A percentile compares a stretch with the other conserved stretches of the same genome.
These are phyloP conservation scores for Exophiala sp. DNA, from an alignment of 2,329 filamentous ascomycete species.

Conservation along the genomic window DNA sequence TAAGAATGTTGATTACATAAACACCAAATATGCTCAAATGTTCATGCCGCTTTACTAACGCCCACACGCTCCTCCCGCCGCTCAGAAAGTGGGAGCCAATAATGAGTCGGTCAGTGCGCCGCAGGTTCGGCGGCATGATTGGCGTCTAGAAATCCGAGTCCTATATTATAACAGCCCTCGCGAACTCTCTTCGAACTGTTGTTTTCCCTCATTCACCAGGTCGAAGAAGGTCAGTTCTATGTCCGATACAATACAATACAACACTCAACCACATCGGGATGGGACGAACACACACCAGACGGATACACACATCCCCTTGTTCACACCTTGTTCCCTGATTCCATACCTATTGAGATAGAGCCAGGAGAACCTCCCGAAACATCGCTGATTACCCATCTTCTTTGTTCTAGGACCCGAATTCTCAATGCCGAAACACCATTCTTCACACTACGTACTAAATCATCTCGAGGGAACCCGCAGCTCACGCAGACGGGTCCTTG, in stretches of 20 bases:
- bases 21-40: too few relatives aligned
- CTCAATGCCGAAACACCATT: slow-evolving; percentile 25
- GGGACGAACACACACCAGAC: background rate
- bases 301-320: background rate
- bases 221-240: slow-evolving; percentile 2
- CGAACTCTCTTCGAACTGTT: background rate
- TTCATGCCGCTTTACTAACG: too few relatives aligned
- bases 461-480: slow-evolving; percentile 1
- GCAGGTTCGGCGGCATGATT: too few relatives aligned
- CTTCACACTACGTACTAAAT: slow-evolving; percentile 16
- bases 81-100: too few relatives aligned
- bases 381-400: too few relatives aligned
- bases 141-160: too few relatives aligned
- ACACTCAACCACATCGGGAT: background rate
- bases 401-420: slow-evolving; percentile 1
- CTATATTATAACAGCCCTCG: too few relatives aligned
- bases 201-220: background rate
- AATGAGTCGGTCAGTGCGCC: too few relatives aligned
- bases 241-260: slow-evolving; percentile 6
- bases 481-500: background rate
- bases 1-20: background rate
- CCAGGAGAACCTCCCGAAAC: too few relatives aligned
- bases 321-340: too few relatives aligned
- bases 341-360: too few relatives aligned
- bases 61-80: too few relatives aligned